phyloP scores from a whole-genome alignment of 2,329 filamentous ascomycete genomes.

The Diaporthe vexans region DNA sequence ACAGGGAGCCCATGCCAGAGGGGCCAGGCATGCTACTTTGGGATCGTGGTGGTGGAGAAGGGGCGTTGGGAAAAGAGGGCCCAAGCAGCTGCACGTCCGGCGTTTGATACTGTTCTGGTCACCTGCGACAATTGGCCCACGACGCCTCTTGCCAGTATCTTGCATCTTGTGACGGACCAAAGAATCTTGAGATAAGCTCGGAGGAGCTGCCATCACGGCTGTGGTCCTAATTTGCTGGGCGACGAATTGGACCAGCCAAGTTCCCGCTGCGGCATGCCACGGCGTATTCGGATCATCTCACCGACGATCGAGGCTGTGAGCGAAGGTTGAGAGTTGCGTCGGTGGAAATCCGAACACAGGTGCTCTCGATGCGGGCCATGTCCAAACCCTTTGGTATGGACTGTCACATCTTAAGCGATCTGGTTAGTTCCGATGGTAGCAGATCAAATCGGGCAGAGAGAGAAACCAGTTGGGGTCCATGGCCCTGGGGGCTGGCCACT shows the following conservation, averaged over 20 bases:
- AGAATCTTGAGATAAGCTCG: conserved; percentile 23
- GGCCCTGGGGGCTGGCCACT: conserved; percentile 8
- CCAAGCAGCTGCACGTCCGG: conserved; percentile 36
- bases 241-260: conserved; percentile 20
- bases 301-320: conserved; percentile 16
- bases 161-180: conserved; percentile 14
- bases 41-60: conserved; percentile 37
- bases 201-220: conserved; percentile 2
- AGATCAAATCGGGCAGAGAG: conserved; percentile 5
- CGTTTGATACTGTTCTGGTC: conserved; percentile 34
- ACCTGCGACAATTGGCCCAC: conserved; percentile 35
- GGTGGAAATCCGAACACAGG: background rate
- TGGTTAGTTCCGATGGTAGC: conserved; percentile 7
- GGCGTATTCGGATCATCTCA: conserved; percentile 22
- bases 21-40: conserved; percentile 26
- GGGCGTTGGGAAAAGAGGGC: conserved; percentile 34
- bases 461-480: background rate
- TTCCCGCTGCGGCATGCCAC: conserved; percentile 8
- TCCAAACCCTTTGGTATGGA: background rate
- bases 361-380: background rate
- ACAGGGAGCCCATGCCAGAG: conserved; percentile 31
- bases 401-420: conserved; percentile 17
- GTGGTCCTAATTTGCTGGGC: conserved; percentile 14
- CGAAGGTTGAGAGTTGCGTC: conserved; percentile 10
- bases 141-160: conserved; percentile 32